Conservation (phyloP, 768 basidiomycete species). For the Hypsizygus marmoreus region DNA sequence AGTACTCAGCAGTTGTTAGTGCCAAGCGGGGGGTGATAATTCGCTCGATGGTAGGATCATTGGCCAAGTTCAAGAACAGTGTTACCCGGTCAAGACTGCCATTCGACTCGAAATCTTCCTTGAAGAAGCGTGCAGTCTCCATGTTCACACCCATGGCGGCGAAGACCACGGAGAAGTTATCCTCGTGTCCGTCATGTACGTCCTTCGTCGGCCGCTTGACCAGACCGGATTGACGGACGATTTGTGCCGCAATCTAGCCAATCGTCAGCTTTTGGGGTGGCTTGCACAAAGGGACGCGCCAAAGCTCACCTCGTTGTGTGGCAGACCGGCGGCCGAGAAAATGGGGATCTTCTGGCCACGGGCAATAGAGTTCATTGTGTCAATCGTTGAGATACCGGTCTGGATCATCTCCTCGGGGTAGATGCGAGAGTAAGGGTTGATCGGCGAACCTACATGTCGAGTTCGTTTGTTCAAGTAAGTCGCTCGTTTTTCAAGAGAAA, state of each 20-base stretch:
- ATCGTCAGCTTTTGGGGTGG: slow-evolving; percentile 6
- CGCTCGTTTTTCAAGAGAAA: slow-evolving; percentile 8
- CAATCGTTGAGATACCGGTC: slow-evolving; percentile 98
- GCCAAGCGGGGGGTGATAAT: slow-evolving; percentile 99
- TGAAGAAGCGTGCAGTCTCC: slow-evolving; percentile 99
- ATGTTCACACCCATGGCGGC: slow-evolving; percentile 99
- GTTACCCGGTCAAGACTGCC: slow-evolving; percentile 97
- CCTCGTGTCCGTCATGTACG: slow-evolving; percentile 98
- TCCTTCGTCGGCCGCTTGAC: slow-evolving; percentile 97
- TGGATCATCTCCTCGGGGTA: slow-evolving; percentile 99
- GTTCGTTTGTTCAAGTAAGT: no score
- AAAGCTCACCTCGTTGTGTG: slow-evolving; percentile 88
- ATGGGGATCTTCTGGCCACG: slow-evolving; percentile 99
- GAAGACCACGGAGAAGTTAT: slow-evolving; percentile 99
- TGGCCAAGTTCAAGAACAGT: slow-evolving; percentile 97
- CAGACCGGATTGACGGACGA: slow-evolving; percentile 97
- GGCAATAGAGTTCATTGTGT: slow-evolving; percentile 98
- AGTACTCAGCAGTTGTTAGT: slow-evolving; percentile 98
- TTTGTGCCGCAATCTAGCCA: slow-evolving; percentile 94
- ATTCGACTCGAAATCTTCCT: slow-evolving; percentile 99
- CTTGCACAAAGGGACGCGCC: neutral
- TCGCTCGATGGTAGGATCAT: slow-evolving; percentile 99
- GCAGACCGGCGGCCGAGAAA: slow-evolving; percentile 97
- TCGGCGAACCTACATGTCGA: slow-evolving; percentile 92
- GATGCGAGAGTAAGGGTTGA: slow-evolving; percentile 97